These are phyloP conservation scores for Delitschia confertaspora DNA, from an alignment of 495 filamentous ascomycete genomes.

Conservation along the genomic window DNA sequence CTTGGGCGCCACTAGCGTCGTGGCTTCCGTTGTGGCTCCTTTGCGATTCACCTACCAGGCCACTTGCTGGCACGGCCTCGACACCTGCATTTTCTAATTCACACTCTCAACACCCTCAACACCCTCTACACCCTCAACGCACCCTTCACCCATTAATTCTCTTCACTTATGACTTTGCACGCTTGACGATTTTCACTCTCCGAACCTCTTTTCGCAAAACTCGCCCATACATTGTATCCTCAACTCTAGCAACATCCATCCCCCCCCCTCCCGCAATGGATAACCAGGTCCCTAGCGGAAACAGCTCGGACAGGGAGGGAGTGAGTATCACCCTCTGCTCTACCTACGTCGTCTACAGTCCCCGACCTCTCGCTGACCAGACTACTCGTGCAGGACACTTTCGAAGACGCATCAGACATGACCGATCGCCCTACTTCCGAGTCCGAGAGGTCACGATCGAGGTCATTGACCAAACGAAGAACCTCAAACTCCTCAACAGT, in stretches of 20 bases:
- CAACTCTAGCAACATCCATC: neutral
- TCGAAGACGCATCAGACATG: constrained; percentile 27
- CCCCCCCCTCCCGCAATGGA: constrained; percentile 18
- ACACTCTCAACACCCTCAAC: constrained; percentile 10
- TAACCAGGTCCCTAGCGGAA: constrained; percentile 8
- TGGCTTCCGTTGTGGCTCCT: constrained; percentile 10
- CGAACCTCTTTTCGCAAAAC: neutral
- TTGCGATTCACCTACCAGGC: neutral
- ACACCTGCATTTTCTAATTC: neutral
- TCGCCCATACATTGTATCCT: neutral
- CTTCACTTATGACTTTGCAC: constrained; percentile 5
- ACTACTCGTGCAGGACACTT: constrained; percentile 15
- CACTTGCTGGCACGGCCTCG: constrained; percentile 7
- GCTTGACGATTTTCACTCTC: constrained; percentile 6
- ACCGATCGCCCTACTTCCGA: constrained; percentile 23
- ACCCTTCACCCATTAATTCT: neutral
- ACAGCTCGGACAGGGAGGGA: constrained; percentile 23
- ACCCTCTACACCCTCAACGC: neutral
- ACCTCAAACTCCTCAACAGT: constrained; percentile 14
- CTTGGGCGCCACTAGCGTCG: constrained; percentile 7
- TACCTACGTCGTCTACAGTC: neutral
- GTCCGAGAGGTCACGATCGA: constrained; percentile 22
- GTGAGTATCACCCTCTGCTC: constrained; percentile 6
- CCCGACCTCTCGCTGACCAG: constrained; percentile 7
- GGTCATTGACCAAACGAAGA: constrained; percentile 15